A percentile compares a stretch with the other conserved stretches of the same genome.
Evolutionary conservation across 257 asterid species (phyloP).

Genomic region (Solanum lignicaule): DNA sequence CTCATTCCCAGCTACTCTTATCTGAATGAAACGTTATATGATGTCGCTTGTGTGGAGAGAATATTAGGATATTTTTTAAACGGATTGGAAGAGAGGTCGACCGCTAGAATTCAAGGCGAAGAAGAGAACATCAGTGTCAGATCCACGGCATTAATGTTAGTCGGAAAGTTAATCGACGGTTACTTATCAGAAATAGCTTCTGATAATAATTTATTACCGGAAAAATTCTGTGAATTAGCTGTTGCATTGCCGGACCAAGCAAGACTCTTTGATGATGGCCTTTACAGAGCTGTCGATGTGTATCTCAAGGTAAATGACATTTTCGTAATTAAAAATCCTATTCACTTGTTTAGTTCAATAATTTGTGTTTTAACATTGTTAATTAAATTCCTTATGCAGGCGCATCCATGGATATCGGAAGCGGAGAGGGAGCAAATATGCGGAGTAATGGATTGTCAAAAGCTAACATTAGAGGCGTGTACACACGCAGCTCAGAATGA

Average conservation of each 20-base stretch:
- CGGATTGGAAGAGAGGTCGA: slow-evolving; percentile 40
- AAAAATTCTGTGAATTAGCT: slow-evolving; percentile 65
- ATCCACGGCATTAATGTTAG: slow-evolving; percentile 61
- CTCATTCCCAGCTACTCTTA: slow-evolving; percentile 92
- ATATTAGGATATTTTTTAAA: slow-evolving; percentile 50
- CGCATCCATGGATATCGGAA: slow-evolving; percentile 83
- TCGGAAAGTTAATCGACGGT: slow-evolving; percentile 91
- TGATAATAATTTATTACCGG: slow-evolving; percentile 77
- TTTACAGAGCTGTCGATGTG: slow-evolving; percentile 95
- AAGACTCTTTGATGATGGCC: slow-evolving; percentile 85
- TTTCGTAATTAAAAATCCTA: background rate
- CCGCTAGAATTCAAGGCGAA: slow-evolving; percentile 22
- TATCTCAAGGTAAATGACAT: slow-evolving; percentile 63
- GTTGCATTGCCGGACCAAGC: slow-evolving; percentile 73
- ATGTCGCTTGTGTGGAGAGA: slow-evolving; percentile 86
- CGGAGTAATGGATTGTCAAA: slow-evolving; percentile 79
- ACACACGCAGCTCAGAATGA: slow-evolving; percentile 98
- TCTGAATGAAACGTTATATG: slow-evolving; percentile 82
- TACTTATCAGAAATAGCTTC: slow-evolving; percentile 94
- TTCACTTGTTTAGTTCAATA: background rate
- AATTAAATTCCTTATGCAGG: slow-evolving; percentile 19
- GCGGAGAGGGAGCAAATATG: slow-evolving; percentile 73
- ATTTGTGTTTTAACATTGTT: background rate
- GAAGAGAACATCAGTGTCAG: slow-evolving; percentile 25
- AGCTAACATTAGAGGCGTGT: slow-evolving; percentile 91